Conservation (phyloP, 2,329 filamentous ascomycete species). For the Aureobasidium subglaciale region DNA sequence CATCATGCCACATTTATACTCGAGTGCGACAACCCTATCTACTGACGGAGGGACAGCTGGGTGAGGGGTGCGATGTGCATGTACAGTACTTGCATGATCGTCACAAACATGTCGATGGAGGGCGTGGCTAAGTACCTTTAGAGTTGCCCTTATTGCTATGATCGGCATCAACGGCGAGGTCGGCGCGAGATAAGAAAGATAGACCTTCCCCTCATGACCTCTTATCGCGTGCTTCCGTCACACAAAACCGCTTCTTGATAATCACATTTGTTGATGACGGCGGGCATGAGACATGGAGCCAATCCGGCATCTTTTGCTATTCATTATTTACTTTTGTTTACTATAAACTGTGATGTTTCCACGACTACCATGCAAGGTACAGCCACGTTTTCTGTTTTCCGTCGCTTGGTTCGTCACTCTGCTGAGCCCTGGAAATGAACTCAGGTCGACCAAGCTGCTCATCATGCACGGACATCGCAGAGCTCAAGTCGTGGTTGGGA, state of each 20-base stretch:
- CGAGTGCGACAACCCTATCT: background rate
- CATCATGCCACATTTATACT: conserved; percentile 4
- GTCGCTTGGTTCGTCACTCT: background rate
- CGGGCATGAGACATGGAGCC: no score
- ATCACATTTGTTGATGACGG: no score
- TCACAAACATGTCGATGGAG: background rate
- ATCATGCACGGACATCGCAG: background rate
- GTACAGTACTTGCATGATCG: background rate
- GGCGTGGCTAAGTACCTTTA: background rate
- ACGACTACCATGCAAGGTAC: background rate
- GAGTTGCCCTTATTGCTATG: background rate
- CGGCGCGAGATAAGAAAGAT: background rate
- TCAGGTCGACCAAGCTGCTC: background rate
- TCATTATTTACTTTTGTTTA: conserved; percentile 9
- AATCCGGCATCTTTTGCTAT: background rate
- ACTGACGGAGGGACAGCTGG: background rate
- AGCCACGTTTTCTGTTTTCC: background rate
- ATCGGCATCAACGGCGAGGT: background rate
- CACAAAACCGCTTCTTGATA: no score
- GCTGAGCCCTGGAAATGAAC: background rate
- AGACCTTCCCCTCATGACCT: background rate
- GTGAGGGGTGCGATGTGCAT: background rate
- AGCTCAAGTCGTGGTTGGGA: background rate
- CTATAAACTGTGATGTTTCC: background rate
- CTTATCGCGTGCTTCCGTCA: background rate